Evolutionary conservation across 352 stramenopile genomes (phyloP).

Genomic region (Phytophthora tentaculata): DNA sequence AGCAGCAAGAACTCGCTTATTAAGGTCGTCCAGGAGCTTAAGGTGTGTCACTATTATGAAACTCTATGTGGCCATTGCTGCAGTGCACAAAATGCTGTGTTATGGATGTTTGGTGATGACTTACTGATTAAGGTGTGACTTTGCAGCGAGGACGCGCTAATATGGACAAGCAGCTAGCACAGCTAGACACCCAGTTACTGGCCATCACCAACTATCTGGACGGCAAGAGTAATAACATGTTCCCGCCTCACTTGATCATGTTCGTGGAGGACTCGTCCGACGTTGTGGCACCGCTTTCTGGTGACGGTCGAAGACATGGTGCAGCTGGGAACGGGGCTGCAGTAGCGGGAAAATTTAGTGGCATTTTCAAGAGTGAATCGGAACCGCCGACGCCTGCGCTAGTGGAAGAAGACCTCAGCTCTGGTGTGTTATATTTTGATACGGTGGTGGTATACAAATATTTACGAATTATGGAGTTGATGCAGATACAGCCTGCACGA

Average conservation of each 20-base stretch:
- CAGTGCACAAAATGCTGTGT: background rate
- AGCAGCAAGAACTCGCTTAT: slow-evolving; percentile 61
- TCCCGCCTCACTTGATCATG: slow-evolving; percentile 44
- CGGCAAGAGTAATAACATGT: slow-evolving; percentile 49
- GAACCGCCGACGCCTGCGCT: slow-evolving; percentile 39
- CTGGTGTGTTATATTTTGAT: slow-evolving; percentile 37
- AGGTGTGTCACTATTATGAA: slow-evolving; percentile 39
- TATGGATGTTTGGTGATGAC: background rate
- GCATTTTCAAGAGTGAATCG: slow-evolving; percentile 31
- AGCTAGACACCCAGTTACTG: slow-evolving; percentile 68
- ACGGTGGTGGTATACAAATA: slow-evolving; percentile 1
- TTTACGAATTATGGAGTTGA: background rate
- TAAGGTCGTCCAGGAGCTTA: slow-evolving; percentile 71
- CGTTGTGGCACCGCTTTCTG: background rate
- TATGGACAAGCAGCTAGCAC: slow-evolving; percentile 64
- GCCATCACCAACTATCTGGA: slow-evolving; percentile 66
- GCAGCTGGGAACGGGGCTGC: slow-evolving; percentile 18
- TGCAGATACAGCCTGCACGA: slow-evolving; percentile 71
- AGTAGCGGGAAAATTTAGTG: slow-evolving; percentile 29
- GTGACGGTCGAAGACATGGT: slow-evolving; percentile 28
- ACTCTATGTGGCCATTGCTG: too few relatives aligned
- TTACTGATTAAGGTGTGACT: too few relatives aligned
- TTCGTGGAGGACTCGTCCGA: slow-evolving; percentile 27
- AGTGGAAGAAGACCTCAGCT: slow-evolving; percentile 74
- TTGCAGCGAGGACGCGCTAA: slow-evolving; percentile 53